These are phyloP conservation scores for Pythium biforme DNA, from an alignment of 352 stramenopile species.

Conservation along the genomic window DNA sequence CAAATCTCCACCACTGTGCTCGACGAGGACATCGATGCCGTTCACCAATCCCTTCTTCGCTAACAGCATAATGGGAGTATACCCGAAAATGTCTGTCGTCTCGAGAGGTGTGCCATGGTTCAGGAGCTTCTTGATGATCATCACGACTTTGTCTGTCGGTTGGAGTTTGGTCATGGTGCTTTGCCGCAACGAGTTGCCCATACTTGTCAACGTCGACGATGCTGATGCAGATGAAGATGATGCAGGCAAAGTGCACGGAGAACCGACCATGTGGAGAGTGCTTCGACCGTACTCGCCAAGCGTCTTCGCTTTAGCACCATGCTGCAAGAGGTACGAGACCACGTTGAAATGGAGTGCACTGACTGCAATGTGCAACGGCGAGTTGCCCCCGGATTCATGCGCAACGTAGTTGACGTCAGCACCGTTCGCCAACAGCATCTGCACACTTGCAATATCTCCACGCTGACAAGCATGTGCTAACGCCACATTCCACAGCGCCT, in stretches of 20 bases:
- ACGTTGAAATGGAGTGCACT: slow-evolving; percentile 84
- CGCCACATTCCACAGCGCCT: slow-evolving; percentile 88
- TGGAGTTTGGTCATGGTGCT: slow-evolving; percentile 33
- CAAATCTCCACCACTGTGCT: slow-evolving; percentile 57
- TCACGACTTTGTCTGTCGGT: slow-evolving; percentile 54
- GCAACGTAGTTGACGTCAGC: slow-evolving; percentile 88
- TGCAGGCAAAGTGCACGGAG: slow-evolving; percentile 56
- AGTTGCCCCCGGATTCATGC: slow-evolving; percentile 77
- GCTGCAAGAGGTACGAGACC: slow-evolving; percentile 85
- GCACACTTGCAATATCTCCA: slow-evolving; percentile 78
- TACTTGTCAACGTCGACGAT: background rate
- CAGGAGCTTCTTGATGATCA: slow-evolving; percentile 85
- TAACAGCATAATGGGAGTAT: slow-evolving; percentile 80
- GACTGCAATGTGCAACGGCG: slow-evolving; percentile 75
- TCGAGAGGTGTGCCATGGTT: slow-evolving; percentile 65
- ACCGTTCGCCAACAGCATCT: slow-evolving; percentile 86
- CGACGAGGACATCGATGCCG: slow-evolving; percentile 74
- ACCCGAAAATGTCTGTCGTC: slow-evolving; percentile 76
- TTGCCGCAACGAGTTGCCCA: slow-evolving; percentile 27
- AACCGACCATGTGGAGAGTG: slow-evolving; percentile 77
- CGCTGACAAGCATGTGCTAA: slow-evolving; percentile 84
- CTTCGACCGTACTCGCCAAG: slow-evolving; percentile 68
- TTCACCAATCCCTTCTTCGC: slow-evolving; percentile 67
- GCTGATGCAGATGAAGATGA: slow-evolving; percentile 24
- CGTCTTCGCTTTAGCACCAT: slow-evolving; percentile 77